Conservation (phyloP, 805 yeast species). For the Jamesozyma spencerorum region DNA sequence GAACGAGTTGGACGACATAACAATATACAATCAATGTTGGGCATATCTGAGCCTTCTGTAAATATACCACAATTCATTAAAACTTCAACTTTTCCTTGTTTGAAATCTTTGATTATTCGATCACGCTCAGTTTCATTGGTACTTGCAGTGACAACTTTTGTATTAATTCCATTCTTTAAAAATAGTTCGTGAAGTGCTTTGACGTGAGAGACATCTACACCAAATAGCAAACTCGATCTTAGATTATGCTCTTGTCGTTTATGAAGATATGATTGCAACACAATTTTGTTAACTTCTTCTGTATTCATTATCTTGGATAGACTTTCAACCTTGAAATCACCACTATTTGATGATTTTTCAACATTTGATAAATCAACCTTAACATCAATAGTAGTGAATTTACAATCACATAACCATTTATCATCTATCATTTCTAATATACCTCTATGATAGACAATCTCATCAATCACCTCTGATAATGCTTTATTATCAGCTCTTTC, state of each 20-base stretch:
- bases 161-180: constrained; percentile 50
- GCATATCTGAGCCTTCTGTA: constrained; percentile 93
- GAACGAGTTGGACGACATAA: constrained; percentile 78
- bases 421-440: constrained; percentile 57
- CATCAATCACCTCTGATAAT: constrained; percentile 53
- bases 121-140: constrained; percentile 48
- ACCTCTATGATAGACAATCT: constrained; percentile 61
- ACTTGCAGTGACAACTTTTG: constrained; percentile 61
- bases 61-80: constrained; percentile 81
- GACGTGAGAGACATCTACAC: constrained; percentile 67
- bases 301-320: constrained; percentile 50
- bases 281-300: constrained; percentile 43
- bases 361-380: constrained; percentile 37
- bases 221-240: constrained; percentile 65
- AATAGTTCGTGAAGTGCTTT: constrained; percentile 43
- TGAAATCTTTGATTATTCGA: constrained; percentile 47
- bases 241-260: constrained; percentile 30
- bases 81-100: constrained; percentile 54
- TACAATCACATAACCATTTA: constrained; percentile 62
- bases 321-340: constrained; percentile 49
- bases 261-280: constrained; percentile 45
- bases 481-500: constrained; percentile 63
- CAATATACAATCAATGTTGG: constrained; percentile 72
- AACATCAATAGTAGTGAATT: constrained; percentile 49
- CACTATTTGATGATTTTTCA: constrained; percentile 26